phyloP scores from a whole-genome alignment of 306 rosid species.

The Castanea crenata region DNA sequence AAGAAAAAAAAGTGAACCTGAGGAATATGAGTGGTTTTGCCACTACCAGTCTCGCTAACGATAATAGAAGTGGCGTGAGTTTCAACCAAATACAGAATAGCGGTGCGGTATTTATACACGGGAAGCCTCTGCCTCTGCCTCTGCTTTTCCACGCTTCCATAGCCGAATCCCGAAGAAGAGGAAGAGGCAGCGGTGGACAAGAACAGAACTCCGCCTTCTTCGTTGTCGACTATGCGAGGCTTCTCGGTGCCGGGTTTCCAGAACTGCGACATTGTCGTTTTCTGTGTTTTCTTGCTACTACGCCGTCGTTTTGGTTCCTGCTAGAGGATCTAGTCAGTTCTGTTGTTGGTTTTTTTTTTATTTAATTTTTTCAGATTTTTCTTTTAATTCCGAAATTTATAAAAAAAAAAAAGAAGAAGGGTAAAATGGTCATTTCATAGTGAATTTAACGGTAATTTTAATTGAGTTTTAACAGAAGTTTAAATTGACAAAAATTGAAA shows the following conservation, averaged over 20 bases:
- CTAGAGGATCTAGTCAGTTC: no score
- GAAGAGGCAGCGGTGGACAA: slow-evolving; percentile 41
- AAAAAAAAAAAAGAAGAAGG: no score
- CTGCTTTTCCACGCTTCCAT: slow-evolving; percentile 68
- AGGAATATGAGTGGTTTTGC: slow-evolving; percentile 95
- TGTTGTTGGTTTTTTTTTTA: no score
- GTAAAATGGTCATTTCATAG: no score
- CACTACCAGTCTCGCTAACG: slow-evolving; percentile 97
- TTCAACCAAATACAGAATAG: slow-evolving; percentile 83
- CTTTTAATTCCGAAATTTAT: no score
- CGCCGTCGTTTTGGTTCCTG: not conserved
- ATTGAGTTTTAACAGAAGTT: no score
- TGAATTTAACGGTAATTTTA: no score
- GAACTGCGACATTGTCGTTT: slow-evolving; percentile 48
- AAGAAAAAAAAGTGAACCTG: slow-evolving; percentile 44
- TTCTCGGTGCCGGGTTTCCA: slow-evolving; percentile 95
- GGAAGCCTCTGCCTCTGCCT: slow-evolving; percentile 92
- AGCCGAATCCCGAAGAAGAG: slow-evolving; percentile 44
- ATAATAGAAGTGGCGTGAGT: slow-evolving; percentile 80
- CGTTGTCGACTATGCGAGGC: slow-evolving; percentile 86
- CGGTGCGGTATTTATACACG: slow-evolving; percentile 74
- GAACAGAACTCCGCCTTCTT: slow-evolving; percentile 92
- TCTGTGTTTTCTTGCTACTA: not conserved
- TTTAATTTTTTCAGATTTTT: no score
- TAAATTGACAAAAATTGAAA: no score